Evolutionary conservation across 75 land plant species (phyloP).

Genomic region (Selaginella moellendorffii): DNA sequence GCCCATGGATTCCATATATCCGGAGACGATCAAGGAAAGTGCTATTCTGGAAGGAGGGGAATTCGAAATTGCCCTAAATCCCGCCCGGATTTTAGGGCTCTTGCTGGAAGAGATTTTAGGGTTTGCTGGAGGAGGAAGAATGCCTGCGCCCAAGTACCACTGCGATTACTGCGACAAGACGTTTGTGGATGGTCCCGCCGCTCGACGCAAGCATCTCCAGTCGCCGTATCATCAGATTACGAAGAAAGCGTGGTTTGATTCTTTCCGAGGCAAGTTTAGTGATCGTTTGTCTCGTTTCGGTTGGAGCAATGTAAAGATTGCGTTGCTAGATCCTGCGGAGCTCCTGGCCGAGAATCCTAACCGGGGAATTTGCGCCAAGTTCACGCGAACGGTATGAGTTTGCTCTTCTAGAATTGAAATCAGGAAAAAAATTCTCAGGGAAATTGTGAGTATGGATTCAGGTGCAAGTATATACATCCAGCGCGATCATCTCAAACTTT

Average conservation of each 20-base stretch:
- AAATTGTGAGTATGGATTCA: not conserved
- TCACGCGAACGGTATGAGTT: conserved; percentile 8
- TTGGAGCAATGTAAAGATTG: not conserved
- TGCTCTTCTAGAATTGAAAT: too few species aligned
- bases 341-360: not conserved
- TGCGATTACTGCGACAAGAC: conserved; percentile 96
- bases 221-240: conserved; percentile 53
- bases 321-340: not conserved
- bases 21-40: too few species aligned
- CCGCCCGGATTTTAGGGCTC: too few species aligned
- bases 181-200: conserved; percentile 66
- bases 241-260: conserved; percentile 68
- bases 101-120: too few species aligned
- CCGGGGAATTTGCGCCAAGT: not conserved
- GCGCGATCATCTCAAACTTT: not conserved
- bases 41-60: too few species aligned
- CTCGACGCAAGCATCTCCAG: conserved; percentile 59
- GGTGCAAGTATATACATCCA: not conserved
- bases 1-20: too few species aligned
- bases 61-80: too few species aligned
- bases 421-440: not conserved
- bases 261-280: conserved; percentile 26
- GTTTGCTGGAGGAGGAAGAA: conserved; percentile 3
- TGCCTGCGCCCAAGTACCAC: conserved; percentile 70
- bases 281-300: not conserved